phyloP scores from a whole-genome alignment of 257 asterid genomes.

The Rauvolfia tetraphylla region DNA sequence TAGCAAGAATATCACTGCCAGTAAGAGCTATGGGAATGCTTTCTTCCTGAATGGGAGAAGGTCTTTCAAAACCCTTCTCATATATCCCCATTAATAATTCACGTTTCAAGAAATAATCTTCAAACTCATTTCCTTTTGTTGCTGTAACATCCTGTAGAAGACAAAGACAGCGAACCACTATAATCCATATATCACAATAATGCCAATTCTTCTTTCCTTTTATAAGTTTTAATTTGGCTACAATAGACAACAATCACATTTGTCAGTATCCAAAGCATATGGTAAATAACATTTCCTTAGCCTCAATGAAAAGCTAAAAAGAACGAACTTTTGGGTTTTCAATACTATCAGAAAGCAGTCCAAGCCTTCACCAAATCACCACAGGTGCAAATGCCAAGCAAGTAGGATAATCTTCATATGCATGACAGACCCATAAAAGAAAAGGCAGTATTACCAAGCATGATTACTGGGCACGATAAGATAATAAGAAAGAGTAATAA shows the following conservation, averaged over 20 bases:
- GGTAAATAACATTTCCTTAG: background rate
- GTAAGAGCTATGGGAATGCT: conserved; percentile 91
- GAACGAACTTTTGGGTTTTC: too few species aligned
- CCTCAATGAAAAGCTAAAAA: too few species aligned
- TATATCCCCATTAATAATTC: conserved; percentile 94
- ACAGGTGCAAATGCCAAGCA: background rate
- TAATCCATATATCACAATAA: too few species aligned
- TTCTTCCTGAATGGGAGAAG: conserved; percentile 95
- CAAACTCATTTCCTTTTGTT: conserved; percentile 86
- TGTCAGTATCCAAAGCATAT: too few species aligned
- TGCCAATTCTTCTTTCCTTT: too few species aligned
- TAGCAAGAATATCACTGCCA: conserved; percentile 85
- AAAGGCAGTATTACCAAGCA: conserved; percentile 5
- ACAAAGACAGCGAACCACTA: too few species aligned
- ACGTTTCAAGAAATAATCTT: conserved; percentile 82
- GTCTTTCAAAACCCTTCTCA: conserved; percentile 93
- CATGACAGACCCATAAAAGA: background rate
- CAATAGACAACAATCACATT: too few species aligned
- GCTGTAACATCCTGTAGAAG: conserved; percentile 91
- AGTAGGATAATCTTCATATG: background rate
- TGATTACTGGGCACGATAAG: background rate
- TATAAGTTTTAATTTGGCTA: too few species aligned
- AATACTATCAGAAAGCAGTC: too few species aligned
- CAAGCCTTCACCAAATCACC: too few species aligned
- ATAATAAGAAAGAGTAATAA: background rate